Conservation (phyloP, 2,329 filamentous ascomycete species). For the Alternaria solani region DNA sequence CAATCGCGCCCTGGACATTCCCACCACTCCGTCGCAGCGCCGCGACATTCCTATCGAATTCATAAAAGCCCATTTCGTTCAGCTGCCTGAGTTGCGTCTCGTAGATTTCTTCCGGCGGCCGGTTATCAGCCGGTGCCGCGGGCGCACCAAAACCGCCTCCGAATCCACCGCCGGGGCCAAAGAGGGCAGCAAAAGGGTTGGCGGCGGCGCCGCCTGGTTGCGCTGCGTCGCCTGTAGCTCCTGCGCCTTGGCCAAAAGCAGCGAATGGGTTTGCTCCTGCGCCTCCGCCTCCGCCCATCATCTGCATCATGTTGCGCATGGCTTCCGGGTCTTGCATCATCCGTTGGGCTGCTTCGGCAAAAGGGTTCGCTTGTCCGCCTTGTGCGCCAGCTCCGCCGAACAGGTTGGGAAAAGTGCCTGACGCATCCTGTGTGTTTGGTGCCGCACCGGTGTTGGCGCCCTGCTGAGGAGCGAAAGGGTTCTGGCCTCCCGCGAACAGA, state of each 20-base stretch:
- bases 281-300: slow-evolving; percentile 61
- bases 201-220: slow-evolving; percentile 28
- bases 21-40: slow-evolving; percentile 88
- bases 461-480: slow-evolving; percentile 45
- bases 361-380: slow-evolving; percentile 57
- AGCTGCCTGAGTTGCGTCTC: slow-evolving; percentile 88
- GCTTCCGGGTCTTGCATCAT: slow-evolving; percentile 67
- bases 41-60: slow-evolving; percentile 92
- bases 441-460: slow-evolving; percentile 33
- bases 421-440: slow-evolving; percentile 31
- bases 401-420: slow-evolving; percentile 56
- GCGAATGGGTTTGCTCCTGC: slow-evolving; percentile 47
- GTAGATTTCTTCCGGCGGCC: slow-evolving; percentile 93
- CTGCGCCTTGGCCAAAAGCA: slow-evolving; percentile 58
- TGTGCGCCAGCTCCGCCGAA: slow-evolving; percentile 56
- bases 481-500: slow-evolving; percentile 58
- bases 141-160: slow-evolving; percentile 49
- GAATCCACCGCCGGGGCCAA: slow-evolving; percentile 56
- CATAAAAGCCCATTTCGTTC: slow-evolving; percentile 99
- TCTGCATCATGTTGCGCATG: slow-evolving; percentile 59
- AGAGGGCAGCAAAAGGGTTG: slow-evolving; percentile 55
- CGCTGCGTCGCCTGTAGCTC: slow-evolving; percentile 40
- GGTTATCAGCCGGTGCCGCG: slow-evolving; percentile 73
- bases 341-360: slow-evolving; percentile 55
- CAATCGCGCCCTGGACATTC: slow-evolving; percentile 90